Evolutionary conservation across 1,284 basidiomycete genomes (phyloP).

Genomic region (Lignosus rhinocerotis): DNA sequence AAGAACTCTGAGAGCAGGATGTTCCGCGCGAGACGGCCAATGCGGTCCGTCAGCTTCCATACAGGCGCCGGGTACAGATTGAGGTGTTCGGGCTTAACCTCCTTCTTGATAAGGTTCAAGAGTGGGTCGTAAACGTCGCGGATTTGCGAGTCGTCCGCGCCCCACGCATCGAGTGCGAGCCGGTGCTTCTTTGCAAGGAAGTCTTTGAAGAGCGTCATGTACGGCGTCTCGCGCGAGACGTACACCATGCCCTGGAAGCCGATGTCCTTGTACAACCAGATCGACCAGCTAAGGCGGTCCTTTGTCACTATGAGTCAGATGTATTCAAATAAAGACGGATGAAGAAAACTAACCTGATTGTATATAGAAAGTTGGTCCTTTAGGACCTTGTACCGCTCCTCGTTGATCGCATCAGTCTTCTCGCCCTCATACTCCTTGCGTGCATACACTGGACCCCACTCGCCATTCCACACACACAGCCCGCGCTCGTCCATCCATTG

Average conservation of each 20-base stretch:
- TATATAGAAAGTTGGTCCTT: slow-evolving; percentile 52
- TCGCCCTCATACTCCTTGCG: slow-evolving; percentile 57
- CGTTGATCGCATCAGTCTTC: slow-evolving; percentile 63
- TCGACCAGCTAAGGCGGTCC: slow-evolving; percentile 50
- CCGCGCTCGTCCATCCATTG: slow-evolving; percentile 66
- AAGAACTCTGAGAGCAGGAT: slow-evolving; percentile 68
- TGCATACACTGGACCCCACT: slow-evolving; percentile 73
- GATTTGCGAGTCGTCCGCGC: slow-evolving; percentile 56
- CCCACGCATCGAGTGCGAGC: slow-evolving; percentile 69
- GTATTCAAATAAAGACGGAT: no score
- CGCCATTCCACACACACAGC: slow-evolving; percentile 76
- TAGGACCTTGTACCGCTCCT: slow-evolving; percentile 55
- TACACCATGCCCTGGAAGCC: slow-evolving; percentile 58
- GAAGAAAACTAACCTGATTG: slow-evolving; percentile 32
- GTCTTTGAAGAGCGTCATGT: slow-evolving; percentile 46
- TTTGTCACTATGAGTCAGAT: slow-evolving; percentile 7
- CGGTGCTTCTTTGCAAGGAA: slow-evolving; percentile 60
- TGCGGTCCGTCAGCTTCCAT: slow-evolving; percentile 47
- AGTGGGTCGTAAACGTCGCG: slow-evolving; percentile 60
- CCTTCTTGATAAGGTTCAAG: slow-evolving; percentile 50
- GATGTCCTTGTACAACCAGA: slow-evolving; percentile 63
- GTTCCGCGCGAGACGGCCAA: slow-evolving; percentile 55
- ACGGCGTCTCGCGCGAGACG: slow-evolving; percentile 47
- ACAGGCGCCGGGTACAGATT: slow-evolving; percentile 52
- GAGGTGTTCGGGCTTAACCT: slow-evolving; percentile 39